Evolutionary conservation across 2,329 filamentous ascomycete species (phyloP).

Genomic region (Beauveria sp.): DNA sequence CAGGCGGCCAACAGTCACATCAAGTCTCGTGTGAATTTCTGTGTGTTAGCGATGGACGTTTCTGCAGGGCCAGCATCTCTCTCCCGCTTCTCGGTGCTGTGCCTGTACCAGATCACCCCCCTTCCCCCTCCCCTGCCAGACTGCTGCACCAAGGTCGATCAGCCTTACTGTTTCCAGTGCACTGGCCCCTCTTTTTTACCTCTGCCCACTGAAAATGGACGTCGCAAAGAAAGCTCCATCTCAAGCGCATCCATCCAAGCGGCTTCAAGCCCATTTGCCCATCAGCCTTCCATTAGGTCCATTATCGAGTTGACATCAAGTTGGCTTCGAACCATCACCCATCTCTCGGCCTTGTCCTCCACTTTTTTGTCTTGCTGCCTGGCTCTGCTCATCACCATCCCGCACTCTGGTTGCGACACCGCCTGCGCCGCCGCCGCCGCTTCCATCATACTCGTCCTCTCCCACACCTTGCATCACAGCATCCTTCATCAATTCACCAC

Average conservation of each 20-base stretch:
- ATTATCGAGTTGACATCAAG: too few relatives aligned
- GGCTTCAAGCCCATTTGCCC: not conserved
- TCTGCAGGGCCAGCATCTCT: not conserved
- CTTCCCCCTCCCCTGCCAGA: not conserved
- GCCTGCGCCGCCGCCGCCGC: too few relatives aligned
- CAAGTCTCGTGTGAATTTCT: too few relatives aligned
- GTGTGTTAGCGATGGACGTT: too few relatives aligned
- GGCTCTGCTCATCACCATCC: not conserved
- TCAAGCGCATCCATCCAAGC: too few relatives aligned
- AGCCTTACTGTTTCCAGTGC: slow-evolving; percentile 7
- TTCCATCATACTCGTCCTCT: not conserved
- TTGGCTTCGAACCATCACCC: not conserved
- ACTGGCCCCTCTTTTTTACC: slow-evolving; percentile 1
- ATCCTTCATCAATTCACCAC: not conserved
- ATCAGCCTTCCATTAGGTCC: not conserved
- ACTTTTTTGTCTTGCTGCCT: not conserved
- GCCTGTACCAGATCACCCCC: not conserved
- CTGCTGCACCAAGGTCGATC: slow-evolving; percentile 3
- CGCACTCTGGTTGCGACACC: not conserved
- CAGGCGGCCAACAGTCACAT: too few relatives aligned
- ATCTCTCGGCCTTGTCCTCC: not conserved
- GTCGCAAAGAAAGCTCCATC: not conserved
- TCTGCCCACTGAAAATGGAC: not conserved
- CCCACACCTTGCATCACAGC: not conserved
- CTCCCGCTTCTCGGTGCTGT: not conserved